Conservation (phyloP, 129 eudicot genomes). For the Helianthus tuberosus region DNA sequence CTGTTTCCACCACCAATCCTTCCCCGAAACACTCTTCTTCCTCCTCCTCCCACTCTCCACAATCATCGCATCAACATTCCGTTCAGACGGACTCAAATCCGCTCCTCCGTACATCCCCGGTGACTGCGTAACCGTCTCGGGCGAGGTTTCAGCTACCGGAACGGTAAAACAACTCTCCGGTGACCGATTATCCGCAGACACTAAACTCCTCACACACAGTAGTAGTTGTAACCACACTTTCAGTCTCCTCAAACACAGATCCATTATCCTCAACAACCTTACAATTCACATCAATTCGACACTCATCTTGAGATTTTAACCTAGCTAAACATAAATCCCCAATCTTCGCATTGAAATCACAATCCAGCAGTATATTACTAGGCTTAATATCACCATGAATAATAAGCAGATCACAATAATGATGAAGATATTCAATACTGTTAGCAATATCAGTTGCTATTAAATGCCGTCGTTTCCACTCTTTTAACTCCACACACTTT, state of each 20-base stretch:
- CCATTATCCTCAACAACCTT: conserved; percentile 69
- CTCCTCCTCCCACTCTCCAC: conserved; percentile 56
- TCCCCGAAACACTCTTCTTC: conserved; percentile 52
- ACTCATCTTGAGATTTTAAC: conserved; percentile 53
- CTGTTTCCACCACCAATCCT: conserved; percentile 96
- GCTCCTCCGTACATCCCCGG: conserved; percentile 38
- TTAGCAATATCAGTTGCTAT: conserved; percentile 69
- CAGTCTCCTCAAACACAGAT: conserved; percentile 75
- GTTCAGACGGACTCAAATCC: conserved; percentile 43
- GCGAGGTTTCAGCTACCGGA: conserved; percentile 47
- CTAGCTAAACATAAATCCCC: conserved; percentile 92
- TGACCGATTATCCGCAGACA: conserved; percentile 45
- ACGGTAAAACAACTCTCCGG: conserved; percentile 59
- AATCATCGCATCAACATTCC: conserved; percentile 54
- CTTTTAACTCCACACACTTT: conserved; percentile 56
- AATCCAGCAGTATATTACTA: conserved; percentile 78
- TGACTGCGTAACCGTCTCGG: conserved; percentile 46
- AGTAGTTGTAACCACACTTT: conserved; percentile 54
- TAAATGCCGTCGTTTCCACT: conserved; percentile 59
- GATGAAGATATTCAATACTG: conserved; percentile 86
- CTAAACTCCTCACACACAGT: conserved; percentile 60
- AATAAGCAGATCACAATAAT: conserved; percentile 77
- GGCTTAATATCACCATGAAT: conserved; percentile 97
- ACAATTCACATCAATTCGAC: conserved; percentile 40
- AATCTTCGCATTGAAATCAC: conserved; percentile 63